Evolutionary conservation across 164 flowering plant species (phyloP).

Genomic region (Pachysandra terminalis): DNA sequence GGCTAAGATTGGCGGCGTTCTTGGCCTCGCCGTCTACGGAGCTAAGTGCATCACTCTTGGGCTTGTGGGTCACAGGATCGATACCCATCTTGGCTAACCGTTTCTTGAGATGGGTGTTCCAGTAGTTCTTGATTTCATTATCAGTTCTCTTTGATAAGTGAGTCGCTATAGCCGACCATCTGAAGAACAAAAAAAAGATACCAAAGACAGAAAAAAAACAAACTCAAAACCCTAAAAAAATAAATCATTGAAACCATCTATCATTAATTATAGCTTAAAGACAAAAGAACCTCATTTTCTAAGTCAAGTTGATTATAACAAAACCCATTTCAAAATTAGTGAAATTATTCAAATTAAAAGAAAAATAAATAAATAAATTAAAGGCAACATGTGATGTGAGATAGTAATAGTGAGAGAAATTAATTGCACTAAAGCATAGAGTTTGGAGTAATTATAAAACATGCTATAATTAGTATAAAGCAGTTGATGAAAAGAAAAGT

Average conservation of each 20-base stretch:
- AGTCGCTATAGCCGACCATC: constrained; percentile 97
- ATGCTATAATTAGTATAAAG: too few species aligned
- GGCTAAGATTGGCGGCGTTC: constrained; percentile 70
- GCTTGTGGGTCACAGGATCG: constrained; percentile 94
- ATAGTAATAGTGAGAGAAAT: too few species aligned
- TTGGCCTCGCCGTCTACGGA: constrained; percentile 45
- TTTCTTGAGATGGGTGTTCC: constrained; percentile 97
- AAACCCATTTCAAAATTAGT: too few species aligned
- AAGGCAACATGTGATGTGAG: too few species aligned
- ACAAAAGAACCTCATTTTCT: too few species aligned
- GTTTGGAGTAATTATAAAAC: too few species aligned
- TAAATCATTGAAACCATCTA: constrained; percentile 11
- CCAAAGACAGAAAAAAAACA: not conserved
- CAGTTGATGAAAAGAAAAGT: too few species aligned
- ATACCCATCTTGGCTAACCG: constrained; percentile 82
- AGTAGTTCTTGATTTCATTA: constrained; percentile 61
- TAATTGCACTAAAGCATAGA: too few species aligned
- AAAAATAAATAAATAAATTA: too few species aligned
- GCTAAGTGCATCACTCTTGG: constrained; percentile 56
- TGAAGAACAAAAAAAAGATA: constrained; percentile 19
- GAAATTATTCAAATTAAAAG: too few species aligned
- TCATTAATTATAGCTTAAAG: too few species aligned
- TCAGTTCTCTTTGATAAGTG: constrained; percentile 61
- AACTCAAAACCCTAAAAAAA: not conserved
- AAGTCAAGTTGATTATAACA: too few species aligned